A percentile compares a stretch with the other conserved stretches of the same genome.
Evolutionary conservation across 345 rosid genomes (phyloP).

Genomic region (Eucalyptus caleyi): DNA sequence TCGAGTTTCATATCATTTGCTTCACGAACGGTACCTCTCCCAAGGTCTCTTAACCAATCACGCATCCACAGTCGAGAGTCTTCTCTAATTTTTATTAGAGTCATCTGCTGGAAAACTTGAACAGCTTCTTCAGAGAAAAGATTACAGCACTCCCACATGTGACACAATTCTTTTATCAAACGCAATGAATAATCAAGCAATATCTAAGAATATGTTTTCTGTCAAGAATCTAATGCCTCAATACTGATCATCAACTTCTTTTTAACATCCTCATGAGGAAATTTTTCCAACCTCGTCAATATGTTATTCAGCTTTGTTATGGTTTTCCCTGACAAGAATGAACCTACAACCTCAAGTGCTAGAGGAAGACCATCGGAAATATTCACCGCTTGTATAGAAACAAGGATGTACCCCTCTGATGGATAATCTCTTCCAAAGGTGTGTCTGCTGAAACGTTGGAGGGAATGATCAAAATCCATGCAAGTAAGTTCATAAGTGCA

Average conservation of each 20-base stretch:
- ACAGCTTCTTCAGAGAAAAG: not conserved
- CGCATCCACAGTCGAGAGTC: not conserved
- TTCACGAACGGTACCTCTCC: not conserved
- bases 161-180: not conserved
- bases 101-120: no score
- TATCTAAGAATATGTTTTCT: not conserved
- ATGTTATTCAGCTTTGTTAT: not conserved
- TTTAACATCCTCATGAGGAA: not conserved
- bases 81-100: no score
- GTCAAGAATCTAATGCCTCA: not conserved
- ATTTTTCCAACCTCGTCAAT: not conserved
- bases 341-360: not conserved
- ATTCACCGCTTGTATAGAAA: not conserved
- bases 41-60: not conserved
- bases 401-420: not conserved
- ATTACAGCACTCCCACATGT: not conserved
- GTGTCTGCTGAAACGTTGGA: not conserved
- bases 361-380: not conserved
- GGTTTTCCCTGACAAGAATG: not conserved
- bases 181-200: not conserved
- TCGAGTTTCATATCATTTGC: not conserved
- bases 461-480: not conserved
- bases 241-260: not conserved
- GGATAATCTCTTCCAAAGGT: not conserved
- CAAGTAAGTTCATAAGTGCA: not conserved